Conservation (phyloP, 306 rosid species). For the apple (Malus domestica) region DNA sequence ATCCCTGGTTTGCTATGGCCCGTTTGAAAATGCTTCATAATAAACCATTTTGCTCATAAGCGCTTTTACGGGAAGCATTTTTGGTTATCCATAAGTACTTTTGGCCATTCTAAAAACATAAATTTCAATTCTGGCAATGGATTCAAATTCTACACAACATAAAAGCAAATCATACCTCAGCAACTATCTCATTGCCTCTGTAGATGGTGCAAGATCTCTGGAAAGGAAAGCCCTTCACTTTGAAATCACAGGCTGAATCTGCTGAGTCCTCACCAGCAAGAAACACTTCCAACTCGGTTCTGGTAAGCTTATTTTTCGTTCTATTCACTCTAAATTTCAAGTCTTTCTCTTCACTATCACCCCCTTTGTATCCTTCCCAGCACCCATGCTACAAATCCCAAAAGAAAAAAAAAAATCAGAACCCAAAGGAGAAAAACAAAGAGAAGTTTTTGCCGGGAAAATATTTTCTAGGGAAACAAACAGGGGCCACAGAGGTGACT, state of each 20-base stretch:
- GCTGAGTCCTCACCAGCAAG: slow-evolving; percentile 28
- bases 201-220: slow-evolving; percentile 62
- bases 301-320: slow-evolving; percentile 36
- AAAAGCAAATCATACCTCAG: slow-evolving; percentile 52
- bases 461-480: background rate
- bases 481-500: slow-evolving; percentile 11
- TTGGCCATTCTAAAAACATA: background rate
- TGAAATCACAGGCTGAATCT: slow-evolving; percentile 34
- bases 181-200: slow-evolving; percentile 45
- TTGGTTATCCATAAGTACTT: no score
- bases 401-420: background rate
- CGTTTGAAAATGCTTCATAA: background rate
- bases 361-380: slow-evolving; percentile 76
- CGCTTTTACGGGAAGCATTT: no score
- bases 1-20: background rate
- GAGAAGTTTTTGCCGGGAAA: background rate
- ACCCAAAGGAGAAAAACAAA: background rate
- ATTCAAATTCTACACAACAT: background rate
- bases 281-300: slow-evolving; percentile 53
- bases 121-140: background rate
- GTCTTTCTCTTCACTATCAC: slow-evolving; percentile 20
- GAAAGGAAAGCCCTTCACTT: slow-evolving; percentile 61
- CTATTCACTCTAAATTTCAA: slow-evolving; percentile 50
- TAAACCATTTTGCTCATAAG: no score
- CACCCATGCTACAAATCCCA: slow-evolving; percentile 42